Conservation (phyloP, 495 filamentous ascomycete genomes). For the Neurospora sp. region DNA sequence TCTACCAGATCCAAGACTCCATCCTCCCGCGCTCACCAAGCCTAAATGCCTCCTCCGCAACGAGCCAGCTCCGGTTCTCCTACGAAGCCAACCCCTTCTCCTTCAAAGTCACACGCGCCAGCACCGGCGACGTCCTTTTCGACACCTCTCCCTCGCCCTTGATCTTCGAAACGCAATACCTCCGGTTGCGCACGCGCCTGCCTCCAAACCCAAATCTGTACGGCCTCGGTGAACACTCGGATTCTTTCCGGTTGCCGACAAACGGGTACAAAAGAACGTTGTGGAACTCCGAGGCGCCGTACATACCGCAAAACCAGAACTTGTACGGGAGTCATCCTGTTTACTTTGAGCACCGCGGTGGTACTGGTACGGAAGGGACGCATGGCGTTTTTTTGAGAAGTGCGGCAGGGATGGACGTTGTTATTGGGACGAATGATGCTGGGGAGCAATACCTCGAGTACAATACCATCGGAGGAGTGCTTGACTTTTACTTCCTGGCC, state of each 20-base stretch:
- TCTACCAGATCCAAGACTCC: conserved; percentile 73
- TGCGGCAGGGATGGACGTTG: conserved; percentile 84
- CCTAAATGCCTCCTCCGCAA: too few species aligned
- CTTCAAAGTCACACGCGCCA: conserved; percentile 57
- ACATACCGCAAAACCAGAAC: conserved; percentile 43
- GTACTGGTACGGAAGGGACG: conserved; percentile 36
- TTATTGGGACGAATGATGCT: conserved; percentile 52
- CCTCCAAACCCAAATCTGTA: conserved; percentile 63
- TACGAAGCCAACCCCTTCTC: conserved; percentile 58
- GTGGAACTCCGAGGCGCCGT: conserved; percentile 70
- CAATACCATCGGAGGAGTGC: conserved; percentile 67
- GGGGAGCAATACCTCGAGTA: conserved; percentile 72
- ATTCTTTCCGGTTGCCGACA: conserved; percentile 58
- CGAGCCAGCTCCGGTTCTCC: too few species aligned
- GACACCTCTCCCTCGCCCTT: conserved; percentile 61
- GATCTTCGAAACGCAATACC: conserved; percentile 70
- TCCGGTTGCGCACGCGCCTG: conserved; percentile 59
- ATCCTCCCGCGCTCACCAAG: too few species aligned
- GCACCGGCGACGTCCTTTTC: conserved; percentile 62
- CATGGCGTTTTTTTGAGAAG: conserved; percentile 84
- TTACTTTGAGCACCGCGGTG: conserved; percentile 69
- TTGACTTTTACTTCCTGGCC: conserved; percentile 80
- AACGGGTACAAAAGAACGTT: conserved; percentile 68
- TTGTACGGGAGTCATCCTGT: conserved; percentile 78
- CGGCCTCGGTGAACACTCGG: conserved; percentile 71